Conservation (phyloP, 768 basidiomycete genomes). For the Amyloporia xantha region DNA sequence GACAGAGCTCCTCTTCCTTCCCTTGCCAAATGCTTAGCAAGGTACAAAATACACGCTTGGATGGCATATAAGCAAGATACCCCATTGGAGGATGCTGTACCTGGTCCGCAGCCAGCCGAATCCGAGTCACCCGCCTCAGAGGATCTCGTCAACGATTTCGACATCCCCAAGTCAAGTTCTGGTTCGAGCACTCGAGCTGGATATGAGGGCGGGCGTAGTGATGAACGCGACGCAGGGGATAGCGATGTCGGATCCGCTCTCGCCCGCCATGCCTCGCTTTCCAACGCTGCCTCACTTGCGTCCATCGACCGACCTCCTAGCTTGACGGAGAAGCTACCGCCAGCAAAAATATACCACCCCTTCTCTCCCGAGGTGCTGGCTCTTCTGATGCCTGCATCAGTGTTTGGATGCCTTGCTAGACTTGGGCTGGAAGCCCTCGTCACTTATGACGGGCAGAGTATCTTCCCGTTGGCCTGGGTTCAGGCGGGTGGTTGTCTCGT, state of each 20-base stretch:
- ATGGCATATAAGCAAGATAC: too few relatives aligned
- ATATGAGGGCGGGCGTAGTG: too few relatives aligned
- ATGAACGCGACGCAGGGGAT: not conserved
- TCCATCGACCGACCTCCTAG: constrained; percentile 36
- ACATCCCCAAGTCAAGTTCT: too few relatives aligned
- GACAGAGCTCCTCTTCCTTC: too few relatives aligned
- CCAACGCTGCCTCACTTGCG: constrained; percentile 32
- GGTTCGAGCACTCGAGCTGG: too few relatives aligned
- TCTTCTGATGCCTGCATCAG: constrained; percentile 73
- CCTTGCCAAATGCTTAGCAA: too few relatives aligned
- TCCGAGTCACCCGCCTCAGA: too few relatives aligned
- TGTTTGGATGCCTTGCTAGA: constrained; percentile 79
- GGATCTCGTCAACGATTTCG: too few relatives aligned
- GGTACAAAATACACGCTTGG: too few relatives aligned
- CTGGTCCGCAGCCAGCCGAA: too few relatives aligned
- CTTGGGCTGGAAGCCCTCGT: constrained; percentile 72
- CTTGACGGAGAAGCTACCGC: constrained; percentile 26
- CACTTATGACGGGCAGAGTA: constrained; percentile 63
- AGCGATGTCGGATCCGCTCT: constrained; percentile 29
- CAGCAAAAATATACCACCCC: constrained; percentile 38
- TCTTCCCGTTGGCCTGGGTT: constrained; percentile 79
- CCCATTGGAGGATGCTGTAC: too few relatives aligned
- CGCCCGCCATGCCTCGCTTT: constrained; percentile 27
- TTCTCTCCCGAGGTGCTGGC: constrained; percentile 58
- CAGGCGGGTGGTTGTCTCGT: constrained; percentile 86